Evolutionary conservation across 495 filamentous ascomycete genomes (phyloP).

Genomic region (Penicillium diatomitis): DNA sequence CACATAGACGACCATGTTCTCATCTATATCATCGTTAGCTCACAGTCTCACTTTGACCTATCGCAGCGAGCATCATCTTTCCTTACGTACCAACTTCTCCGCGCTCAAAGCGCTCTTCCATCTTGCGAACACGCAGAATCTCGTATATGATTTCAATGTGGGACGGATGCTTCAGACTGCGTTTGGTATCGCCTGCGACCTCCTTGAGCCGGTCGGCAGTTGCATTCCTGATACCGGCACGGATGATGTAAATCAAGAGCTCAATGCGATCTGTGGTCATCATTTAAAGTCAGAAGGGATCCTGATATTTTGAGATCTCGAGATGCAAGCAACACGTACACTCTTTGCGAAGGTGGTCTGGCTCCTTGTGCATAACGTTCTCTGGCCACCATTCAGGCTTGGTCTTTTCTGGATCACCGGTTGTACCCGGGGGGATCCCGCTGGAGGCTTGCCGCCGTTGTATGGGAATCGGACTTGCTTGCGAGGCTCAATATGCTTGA

Average conservation of each 20-base stretch:
- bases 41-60: too few relatives aligned
- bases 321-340: constrained; percentile 38
- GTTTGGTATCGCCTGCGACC: constrained; percentile 32
- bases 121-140: constrained; percentile 42
- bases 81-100: constrained; percentile 41
- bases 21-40: constrained; percentile 17
- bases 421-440: constrained; percentile 27
- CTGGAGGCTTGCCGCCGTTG: constrained; percentile 44
- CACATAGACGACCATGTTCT: constrained; percentile 29
- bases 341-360: constrained; percentile 71
- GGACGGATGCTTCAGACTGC: constrained; percentile 26
- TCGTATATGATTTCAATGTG: constrained; percentile 40
- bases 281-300: not conserved
- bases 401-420: constrained; percentile 43
- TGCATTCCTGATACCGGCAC: constrained; percentile 25
- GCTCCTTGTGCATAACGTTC: constrained; percentile 60
- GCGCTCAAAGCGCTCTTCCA: constrained; percentile 43
- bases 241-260: constrained; percentile 39
- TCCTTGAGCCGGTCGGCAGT: constrained; percentile 35
- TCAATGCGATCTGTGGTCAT: constrained; percentile 25
- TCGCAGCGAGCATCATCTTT: too few relatives aligned
- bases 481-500: constrained; percentile 72
- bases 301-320: not conserved
- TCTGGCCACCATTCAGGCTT: constrained; percentile 80
- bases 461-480: constrained; percentile 64